Evolutionary conservation across 1,284 basidiomycete genomes (phyloP), one percentile per base, ranked within the genome.

Genomic region (Heliocybe sulcata): DNA sequence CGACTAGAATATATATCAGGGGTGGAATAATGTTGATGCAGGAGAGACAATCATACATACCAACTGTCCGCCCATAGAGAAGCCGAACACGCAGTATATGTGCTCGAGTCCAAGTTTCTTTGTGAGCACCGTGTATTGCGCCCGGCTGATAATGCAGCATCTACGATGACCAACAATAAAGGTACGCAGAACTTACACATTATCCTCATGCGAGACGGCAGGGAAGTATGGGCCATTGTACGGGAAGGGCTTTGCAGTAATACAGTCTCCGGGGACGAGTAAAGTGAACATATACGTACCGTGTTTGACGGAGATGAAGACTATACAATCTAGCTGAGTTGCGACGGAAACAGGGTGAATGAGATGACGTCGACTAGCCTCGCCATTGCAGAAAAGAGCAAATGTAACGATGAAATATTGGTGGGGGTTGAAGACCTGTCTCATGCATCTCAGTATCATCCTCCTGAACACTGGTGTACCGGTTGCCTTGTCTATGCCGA

Each of bases 221-320:
- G 69, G 69, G 48, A 69, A 69, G 55, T 66, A 65, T n/a, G 66
- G 64, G 1, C 67, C 68, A 54, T 69, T 67, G 53, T 68, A 63
- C 19, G 67, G 68, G 22, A 62, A 55, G 22, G 67, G 65, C 67
- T 70, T 52, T 27, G 52, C 23, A 12, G 47, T 42, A 8, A 27
- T 42, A 11, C 19, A 25, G 50, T 45, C 19, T 58, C 27, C 49
- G 38, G 14, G 23, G 33, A 45, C 55, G 55, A 22, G 25, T 26
- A 54, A 49, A 29, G 23, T 45, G 1, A 29, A 29, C 35, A 20
- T 12, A 35, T 47, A 20, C 56, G 35, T 55, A 81, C 80, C 51
- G 80, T 81, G 60, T 82, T 83, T 0, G 82, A 84, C 16, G 82
- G 82, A 20, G 82, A 84, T 6, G 81, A 82, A 0, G 81, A 84